Base-by-base conservation (phyloP, 2,329 filamentous ascomycete genomes). In the Coniochaeta pulveracea region DNA sequence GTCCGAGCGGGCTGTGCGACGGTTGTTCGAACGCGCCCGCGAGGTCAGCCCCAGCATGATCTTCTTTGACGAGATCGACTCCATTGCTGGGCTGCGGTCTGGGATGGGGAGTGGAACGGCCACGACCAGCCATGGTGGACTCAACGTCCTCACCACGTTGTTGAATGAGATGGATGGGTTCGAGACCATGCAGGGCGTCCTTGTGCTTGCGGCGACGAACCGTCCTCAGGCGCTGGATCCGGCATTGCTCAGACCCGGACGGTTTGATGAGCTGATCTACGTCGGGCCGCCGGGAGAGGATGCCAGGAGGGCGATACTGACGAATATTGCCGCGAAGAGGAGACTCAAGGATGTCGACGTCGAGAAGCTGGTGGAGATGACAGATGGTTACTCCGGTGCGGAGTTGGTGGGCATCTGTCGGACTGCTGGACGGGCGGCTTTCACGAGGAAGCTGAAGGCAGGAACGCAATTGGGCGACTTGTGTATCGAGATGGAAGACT, bases 81-180 rank as follows among this genome's bases (percentile, higher is more conserved):
- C 84, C 4, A 89, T 96, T 41, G 82, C 56, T 48, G 79, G 60
- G 2, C 61, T 64, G 35, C 58, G 69, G 6, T 45, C 61, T 25
- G 61, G 66, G 14, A 60, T 64, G 34, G 63, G 44, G 52, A 54
- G 61, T 12, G 58, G 53, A 10, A 58, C 51, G 24, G 15, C 34
- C 4, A 44, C 40, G 6, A 47, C 51, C 11, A 53, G 54, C 28
- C 48, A 47, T 23, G 57, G 60, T 15, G 73, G 79, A 2, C 68
- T 94, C 30, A 91, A 95, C 50, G 83, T 93, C 27, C 71, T 95
- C 10, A 88, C 86, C 1, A 93, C 88, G 2, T 62, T 96, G 18
- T 69, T 96, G 5, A 94, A 86, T 39, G 89, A 95, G 52, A 93
- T 96, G 81, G 89, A 95, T 50, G 89, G 89, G 29, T 93, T 95